Evolutionary conservation across 805 yeast species (phyloP), one percentile per base, ranked within the genome.

Genomic region (Suhomyces faveliae): DNA sequence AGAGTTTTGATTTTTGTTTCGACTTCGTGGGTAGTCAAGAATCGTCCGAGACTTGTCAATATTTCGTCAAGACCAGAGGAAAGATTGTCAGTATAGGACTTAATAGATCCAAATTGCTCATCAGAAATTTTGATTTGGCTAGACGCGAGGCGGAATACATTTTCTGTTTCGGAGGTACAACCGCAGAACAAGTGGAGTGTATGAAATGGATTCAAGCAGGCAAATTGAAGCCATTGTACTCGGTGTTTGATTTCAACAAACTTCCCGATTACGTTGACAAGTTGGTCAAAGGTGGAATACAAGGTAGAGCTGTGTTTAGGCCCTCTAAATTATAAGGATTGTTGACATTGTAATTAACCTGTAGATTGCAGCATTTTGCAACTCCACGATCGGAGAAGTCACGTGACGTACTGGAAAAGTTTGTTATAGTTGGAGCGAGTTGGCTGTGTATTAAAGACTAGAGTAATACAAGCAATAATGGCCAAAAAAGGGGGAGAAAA

Each of bases 401-500:
- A 39, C 30, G 42, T 39, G 42, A 1, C 13, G 3, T 3, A 17
- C 10, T 1, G 4, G 25, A 37, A 33, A 37, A 37, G 20, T n/a
- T 37, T 37, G n/a, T 5, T 11, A 11, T 17, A 21, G 25, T 19
- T 10, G 7, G 2, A 17, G 21, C 15, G 40, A 37, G 11, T 37
- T 5, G 40, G 9, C 40, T 13, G n/a, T 19, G 15, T 12, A 7
- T 7, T 37, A 15, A 8, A 37, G 11, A 19, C 15, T n/a, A 20
- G 8, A 27, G 15, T n/a, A 37, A 8, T n/a, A 37, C 40, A 21
- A 12, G 23, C 23, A 37, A n/a, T 4, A 37, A 78, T 78, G 83
- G 83, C 80, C 4, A 66, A 71, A 52, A 60, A 66, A 53, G 68
- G 68, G 21, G 79, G 74, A 35, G 81, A 75, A 52, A 80, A 79